phyloP scores from a whole-genome alignment of 495 filamentous ascomycete genomes.

The Cairneyella variabilis region DNA sequence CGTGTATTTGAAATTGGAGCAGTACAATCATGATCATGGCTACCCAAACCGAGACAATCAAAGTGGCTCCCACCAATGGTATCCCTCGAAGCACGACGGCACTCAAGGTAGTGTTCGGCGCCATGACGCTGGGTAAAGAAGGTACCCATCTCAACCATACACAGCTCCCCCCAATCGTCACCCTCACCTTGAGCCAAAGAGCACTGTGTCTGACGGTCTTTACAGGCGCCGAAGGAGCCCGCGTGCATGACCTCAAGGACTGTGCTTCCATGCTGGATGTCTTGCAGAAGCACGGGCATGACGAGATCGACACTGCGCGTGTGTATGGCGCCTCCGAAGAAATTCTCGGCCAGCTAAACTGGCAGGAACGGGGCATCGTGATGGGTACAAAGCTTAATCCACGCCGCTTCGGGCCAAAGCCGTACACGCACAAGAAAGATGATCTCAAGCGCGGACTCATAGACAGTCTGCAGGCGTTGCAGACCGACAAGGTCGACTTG shows the following conservation, averaged over 20 bases:
- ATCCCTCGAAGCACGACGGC: too few relatives aligned
- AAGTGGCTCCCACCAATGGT: too few relatives aligned
- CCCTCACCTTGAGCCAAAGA: too few relatives aligned
- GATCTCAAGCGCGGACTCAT: slow-evolving; percentile 35
- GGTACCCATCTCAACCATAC: too few relatives aligned
- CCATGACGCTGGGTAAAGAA: slow-evolving; percentile 29
- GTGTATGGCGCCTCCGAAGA: slow-evolving; percentile 48
- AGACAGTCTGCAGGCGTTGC: slow-evolving; percentile 31
- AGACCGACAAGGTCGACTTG: slow-evolving; percentile 36
- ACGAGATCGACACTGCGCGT: slow-evolving; percentile 55
- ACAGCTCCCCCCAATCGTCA: too few relatives aligned
- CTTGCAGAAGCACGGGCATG: slow-evolving; percentile 51
- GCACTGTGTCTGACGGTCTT: too few relatives aligned
- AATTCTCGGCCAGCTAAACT: slow-evolving; percentile 40
- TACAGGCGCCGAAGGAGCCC: slow-evolving; percentile 8
- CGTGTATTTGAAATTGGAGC: too few relatives aligned
- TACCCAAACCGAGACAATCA: too few relatives aligned
- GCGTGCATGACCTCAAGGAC: slow-evolving; percentile 3
- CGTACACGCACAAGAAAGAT: slow-evolving; percentile 29
- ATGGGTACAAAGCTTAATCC: slow-evolving; percentile 51
- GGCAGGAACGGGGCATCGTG: slow-evolving; percentile 42
- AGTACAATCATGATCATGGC: too few relatives aligned
- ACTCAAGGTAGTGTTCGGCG: slow-evolving; percentile 20
- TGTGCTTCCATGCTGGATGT: slow-evolving; percentile 37
- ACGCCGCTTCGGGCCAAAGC: not conserved